These are phyloP conservation scores for Exserohilum rostratum DNA, from an alignment of 2,329 filamentous ascomycete species.

Conservation along the genomic window DNA sequence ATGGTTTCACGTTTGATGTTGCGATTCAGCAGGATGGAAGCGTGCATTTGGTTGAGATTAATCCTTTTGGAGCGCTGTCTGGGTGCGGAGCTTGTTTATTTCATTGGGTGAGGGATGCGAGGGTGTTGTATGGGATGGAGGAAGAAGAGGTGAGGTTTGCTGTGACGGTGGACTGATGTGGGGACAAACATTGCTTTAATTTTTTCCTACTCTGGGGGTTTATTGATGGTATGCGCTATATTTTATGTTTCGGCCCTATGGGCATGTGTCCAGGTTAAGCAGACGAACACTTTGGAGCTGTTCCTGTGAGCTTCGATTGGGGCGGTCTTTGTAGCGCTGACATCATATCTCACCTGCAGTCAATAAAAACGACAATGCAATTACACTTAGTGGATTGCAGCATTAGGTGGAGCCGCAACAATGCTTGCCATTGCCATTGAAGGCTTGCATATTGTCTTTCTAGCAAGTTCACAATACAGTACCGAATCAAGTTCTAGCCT, in stretches of 20 bases:
- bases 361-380: too few relatives aligned
- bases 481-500: not conserved
- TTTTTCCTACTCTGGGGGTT: too few relatives aligned
- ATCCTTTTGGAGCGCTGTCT: conserved; percentile 54
- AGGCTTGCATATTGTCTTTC: not conserved
- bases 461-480: not conserved
- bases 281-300: too few relatives aligned
- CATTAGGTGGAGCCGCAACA: too few relatives aligned
- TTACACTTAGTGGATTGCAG: too few relatives aligned
- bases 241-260: too few relatives aligned
- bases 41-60: conserved; percentile 53
- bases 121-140: conserved; percentile 47
- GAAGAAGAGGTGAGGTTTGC: conserved; percentile 9
- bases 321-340: too few relatives aligned
- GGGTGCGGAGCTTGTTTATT: conserved; percentile 56
- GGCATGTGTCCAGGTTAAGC: too few relatives aligned
- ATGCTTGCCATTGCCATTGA: not conserved
- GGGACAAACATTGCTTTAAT: too few relatives aligned
- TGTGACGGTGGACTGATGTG: conserved; percentile 11
- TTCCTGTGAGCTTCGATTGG: too few relatives aligned
- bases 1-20: conserved; percentile 56
- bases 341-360: too few relatives aligned
- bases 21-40: conserved; percentile 41
- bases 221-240: too few relatives aligned
- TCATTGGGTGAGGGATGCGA: conserved; percentile 52